These are phyloP conservation scores for Neurospora hispaniola DNA, from an alignment of 495 filamentous ascomycete genomes.

Conservation along the genomic window DNA sequence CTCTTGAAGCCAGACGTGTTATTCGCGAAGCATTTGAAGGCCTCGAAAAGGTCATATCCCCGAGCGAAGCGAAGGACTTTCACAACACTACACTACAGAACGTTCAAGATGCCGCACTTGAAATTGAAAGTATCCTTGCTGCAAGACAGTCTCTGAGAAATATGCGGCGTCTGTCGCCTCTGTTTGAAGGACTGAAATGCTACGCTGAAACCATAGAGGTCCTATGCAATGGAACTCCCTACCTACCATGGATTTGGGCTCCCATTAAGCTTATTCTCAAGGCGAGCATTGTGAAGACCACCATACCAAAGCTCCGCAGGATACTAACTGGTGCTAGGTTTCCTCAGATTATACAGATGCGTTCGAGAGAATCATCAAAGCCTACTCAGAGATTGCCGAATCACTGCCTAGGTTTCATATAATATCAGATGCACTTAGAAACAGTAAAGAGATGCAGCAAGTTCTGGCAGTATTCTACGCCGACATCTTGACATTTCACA, in stretches of 20 bases:
- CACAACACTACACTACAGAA: slow-evolving; percentile 22
- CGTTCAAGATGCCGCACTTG: slow-evolving; percentile 23
- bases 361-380: slow-evolving; percentile 32
- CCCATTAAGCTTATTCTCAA: slow-evolving; percentile 34
- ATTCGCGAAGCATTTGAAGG: slow-evolving; percentile 22
- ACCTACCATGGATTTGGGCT: slow-evolving; percentile 38
- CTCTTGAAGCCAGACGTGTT: slow-evolving; percentile 2
- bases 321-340: slow-evolving; percentile 7
- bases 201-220: slow-evolving; percentile 32
- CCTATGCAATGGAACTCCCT: slow-evolving; percentile 36
- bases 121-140: slow-evolving; percentile 28
- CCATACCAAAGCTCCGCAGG: not conserved
- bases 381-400: slow-evolving; percentile 30
- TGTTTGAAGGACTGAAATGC: slow-evolving; percentile 27
- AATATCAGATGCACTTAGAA: slow-evolving; percentile 17
- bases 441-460: slow-evolving; percentile 26
- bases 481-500: slow-evolving; percentile 37
- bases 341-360: slow-evolving; percentile 25
- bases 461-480: slow-evolving; percentile 31
- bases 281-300: slow-evolving; percentile 8
- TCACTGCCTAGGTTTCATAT: slow-evolving; percentile 28
- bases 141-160: slow-evolving; percentile 26
- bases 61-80: slow-evolving; percentile 20
- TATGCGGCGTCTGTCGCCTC: slow-evolving; percentile 29
- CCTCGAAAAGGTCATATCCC: slow-evolving; percentile 18